Conservation (phyloP, 768 basidiomycete genomes). For the Russula virescens region DNA sequence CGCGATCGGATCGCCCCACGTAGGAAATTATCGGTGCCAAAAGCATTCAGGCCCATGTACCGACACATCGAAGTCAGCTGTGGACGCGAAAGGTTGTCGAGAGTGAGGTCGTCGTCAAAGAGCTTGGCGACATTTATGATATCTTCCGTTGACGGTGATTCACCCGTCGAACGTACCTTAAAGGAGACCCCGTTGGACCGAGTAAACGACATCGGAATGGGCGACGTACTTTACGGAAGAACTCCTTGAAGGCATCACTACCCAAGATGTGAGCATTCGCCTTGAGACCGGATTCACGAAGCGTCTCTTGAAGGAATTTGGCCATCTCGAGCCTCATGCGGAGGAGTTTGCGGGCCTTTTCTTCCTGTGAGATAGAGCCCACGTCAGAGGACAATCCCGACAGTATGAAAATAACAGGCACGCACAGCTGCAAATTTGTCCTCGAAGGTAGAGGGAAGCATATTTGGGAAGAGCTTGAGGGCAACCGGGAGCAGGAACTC, state of each 20-base stretch:
- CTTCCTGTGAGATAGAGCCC: slow-evolving; percentile 52
- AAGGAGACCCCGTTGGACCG: neutral
- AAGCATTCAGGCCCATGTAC: slow-evolving; percentile 98
- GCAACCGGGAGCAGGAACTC: slow-evolving; percentile 93
- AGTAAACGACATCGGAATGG: neutral
- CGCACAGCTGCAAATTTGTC: slow-evolving; percentile 90
- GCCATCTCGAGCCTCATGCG: slow-evolving; percentile 97
- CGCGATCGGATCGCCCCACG: slow-evolving; percentile 85
- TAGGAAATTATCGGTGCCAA: slow-evolving; percentile 97
- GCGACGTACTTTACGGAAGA: slow-evolving; percentile 84
- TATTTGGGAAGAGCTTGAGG: slow-evolving; percentile 95
- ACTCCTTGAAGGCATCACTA: slow-evolving; percentile 95
- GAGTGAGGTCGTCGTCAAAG: slow-evolving; percentile 95
- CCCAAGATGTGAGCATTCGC: slow-evolving; percentile 91
- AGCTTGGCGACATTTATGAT: slow-evolving; percentile 93
- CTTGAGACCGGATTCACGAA: slow-evolving; percentile 89
- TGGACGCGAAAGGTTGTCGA: slow-evolving; percentile 97
- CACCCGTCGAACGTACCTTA: slow-evolving; percentile 90
- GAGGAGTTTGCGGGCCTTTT: slow-evolving; percentile 93
- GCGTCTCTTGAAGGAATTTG: slow-evolving; percentile 96
- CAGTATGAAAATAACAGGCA: slow-evolving; percentile 20
- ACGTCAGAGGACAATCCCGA: neutral
- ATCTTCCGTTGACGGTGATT: slow-evolving; percentile 82
- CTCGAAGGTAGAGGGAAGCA: slow-evolving; percentile 97
- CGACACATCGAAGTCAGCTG: slow-evolving; percentile 96